These are phyloP conservation scores for Acidiella bohemica DNA, from an alignment of 495 filamentous ascomycete genomes.

Conservation along the genomic window DNA sequence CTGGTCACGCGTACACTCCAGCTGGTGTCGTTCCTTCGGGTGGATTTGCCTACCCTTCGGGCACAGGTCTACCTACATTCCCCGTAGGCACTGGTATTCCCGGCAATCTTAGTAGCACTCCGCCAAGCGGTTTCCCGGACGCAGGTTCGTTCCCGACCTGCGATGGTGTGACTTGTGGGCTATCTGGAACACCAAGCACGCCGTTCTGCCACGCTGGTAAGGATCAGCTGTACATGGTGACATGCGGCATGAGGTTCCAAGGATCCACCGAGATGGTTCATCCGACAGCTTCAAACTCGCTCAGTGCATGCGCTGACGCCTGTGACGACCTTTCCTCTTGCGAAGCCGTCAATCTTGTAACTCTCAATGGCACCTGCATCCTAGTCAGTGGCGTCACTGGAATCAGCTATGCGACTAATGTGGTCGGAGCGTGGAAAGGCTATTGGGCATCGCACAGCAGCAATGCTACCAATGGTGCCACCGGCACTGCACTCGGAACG, in stretches of 20 bases:
- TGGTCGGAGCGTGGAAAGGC: constrained; percentile 4
- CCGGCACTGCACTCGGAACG: neutral
- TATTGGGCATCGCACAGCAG: constrained; percentile 1
- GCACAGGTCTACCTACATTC: neutral
- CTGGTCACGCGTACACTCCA: too few relatives aligned
- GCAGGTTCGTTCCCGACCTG: constrained; percentile 2
- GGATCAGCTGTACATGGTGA: constrained; percentile 6
- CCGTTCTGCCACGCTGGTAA: constrained; percentile 4
- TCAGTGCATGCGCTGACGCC: neutral
- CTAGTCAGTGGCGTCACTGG: constrained; percentile 3
- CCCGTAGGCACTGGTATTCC: neutral
- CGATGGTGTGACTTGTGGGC: neutral
- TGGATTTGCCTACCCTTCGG: neutral
- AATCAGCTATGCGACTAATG: neutral
- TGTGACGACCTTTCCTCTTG: constrained; percentile 2
- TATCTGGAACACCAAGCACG: neutral
- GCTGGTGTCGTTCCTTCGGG: neutral
- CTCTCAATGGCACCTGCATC: neutral
- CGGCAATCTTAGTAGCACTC: neutral
- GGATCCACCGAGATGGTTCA: constrained; percentile 1
- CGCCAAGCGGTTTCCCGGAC: neutral
- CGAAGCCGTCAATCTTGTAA: constrained; percentile 5
- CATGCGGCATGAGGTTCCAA: constrained; percentile 7
- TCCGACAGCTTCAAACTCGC: neutral
- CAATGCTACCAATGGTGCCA: too few relatives aligned